phyloP scores from a whole-genome alignment of 768 basidiomycete species.

The Tricholoma hemisulphureum region DNA sequence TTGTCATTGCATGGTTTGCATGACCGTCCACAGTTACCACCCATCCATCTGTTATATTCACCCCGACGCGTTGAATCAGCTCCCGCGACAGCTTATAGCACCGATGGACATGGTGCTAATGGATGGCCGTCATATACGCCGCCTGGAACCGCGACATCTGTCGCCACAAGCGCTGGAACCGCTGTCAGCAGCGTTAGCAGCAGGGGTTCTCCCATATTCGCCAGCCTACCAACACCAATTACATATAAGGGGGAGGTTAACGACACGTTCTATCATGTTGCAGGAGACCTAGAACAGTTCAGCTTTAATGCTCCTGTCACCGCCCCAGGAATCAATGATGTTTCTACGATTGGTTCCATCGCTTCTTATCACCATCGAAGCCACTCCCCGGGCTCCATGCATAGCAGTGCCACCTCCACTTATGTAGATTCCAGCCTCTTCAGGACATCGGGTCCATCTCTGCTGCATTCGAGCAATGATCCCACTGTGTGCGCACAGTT shows the following conservation, averaged over 20 bases:
- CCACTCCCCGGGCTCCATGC: conserved; percentile 22
- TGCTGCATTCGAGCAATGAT: conserved; percentile 35
- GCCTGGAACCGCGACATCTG: conserved; percentile 54
- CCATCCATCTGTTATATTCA: conserved; percentile 38
- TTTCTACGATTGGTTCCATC: conserved; percentile 24
- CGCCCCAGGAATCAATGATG: conserved; percentile 27
- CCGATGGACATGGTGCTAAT: conserved; percentile 45
- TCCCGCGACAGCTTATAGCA: conserved; percentile 49
- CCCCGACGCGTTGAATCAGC: conserved; percentile 48
- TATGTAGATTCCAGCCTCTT: conserved; percentile 24
- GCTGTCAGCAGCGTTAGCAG: conserved; percentile 38
- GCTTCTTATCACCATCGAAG: conserved; percentile 30
- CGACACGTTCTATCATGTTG: conserved; percentile 40
- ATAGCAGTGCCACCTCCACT: conserved; percentile 16
- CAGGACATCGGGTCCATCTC: conserved; percentile 21
- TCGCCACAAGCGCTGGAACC: conserved; percentile 44
- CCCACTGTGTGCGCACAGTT: conserved; percentile 44
- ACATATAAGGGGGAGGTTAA: conserved; percentile 38
- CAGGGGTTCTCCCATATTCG: conserved; percentile 43
- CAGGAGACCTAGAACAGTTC: conserved; percentile 51
- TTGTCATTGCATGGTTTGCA: conserved; percentile 18
- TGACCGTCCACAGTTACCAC: conserved; percentile 49
- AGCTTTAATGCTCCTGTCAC: conserved; percentile 42
- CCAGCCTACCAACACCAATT: conserved; percentile 28
- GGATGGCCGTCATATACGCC: conserved; percentile 66